phyloP scores from a whole-genome alignment of 148 eudicot genomes.

The Fagopyrum homotropicum region DNA sequence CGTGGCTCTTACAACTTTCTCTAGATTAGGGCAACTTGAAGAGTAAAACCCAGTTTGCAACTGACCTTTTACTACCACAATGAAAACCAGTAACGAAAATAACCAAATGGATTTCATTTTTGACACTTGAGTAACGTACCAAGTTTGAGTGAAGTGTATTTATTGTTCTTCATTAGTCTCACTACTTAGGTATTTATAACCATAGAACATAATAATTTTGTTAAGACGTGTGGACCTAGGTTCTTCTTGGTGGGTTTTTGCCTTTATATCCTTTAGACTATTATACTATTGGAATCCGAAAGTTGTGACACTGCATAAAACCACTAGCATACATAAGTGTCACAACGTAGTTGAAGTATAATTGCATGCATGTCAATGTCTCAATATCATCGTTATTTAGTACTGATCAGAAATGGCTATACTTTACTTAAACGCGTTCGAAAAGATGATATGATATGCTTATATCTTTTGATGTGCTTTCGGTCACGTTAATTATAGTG shows the following conservation, averaged over 20 bases:
- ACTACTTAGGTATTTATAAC: constrained; percentile 6
- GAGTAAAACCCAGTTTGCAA: constrained; percentile 34
- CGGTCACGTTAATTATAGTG: too few species aligned
- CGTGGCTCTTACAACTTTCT: constrained; percentile 45
- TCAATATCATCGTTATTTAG: background rate
- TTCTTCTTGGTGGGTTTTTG: constrained; percentile 7
- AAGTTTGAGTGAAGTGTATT: background rate
- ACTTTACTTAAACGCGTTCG: background rate
- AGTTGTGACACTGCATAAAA: background rate
- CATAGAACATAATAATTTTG: background rate
- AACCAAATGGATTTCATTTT: background rate
- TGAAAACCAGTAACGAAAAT: background rate
- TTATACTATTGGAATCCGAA: background rate
- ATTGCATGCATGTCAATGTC: background rate
- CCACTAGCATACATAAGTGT: background rate
- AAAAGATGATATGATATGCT: background rate
- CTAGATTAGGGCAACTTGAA: constrained; percentile 46
- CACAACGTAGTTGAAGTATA: background rate
- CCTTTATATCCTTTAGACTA: background rate
- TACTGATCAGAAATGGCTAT: background rate
- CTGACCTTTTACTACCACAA: constrained; percentile 22
- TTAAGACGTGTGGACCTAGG: background rate
- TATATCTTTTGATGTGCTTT: background rate
- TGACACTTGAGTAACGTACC: background rate
- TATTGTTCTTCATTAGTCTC: background rate